phyloP scores from a whole-genome alignment of 257 asterid species.

The Lithospermum erythrorhizon region DNA sequence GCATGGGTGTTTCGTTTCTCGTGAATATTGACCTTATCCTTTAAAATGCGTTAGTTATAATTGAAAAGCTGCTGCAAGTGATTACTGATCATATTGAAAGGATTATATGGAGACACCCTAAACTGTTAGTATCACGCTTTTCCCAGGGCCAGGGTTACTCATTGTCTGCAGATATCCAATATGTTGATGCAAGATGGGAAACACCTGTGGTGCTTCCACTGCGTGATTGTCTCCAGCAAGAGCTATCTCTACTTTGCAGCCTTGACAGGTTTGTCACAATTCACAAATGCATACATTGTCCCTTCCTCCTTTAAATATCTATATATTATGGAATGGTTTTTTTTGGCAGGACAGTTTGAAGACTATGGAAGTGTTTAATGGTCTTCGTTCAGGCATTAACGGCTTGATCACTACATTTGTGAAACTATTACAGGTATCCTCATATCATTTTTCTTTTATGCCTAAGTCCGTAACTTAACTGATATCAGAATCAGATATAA shows the following conservation, averaged over 20 bases:
- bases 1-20: background rate
- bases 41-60: no score
- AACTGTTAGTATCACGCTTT: constrained; percentile 3
- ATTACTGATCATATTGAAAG: background rate
- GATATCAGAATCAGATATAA: background rate
- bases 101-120: background rate
- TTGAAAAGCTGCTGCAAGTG: background rate
- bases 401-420: constrained; percentile 78
- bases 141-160: constrained; percentile 86
- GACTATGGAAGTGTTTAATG: constrained; percentile 45
- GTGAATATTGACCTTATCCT: background rate
- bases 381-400: constrained; percentile 54
- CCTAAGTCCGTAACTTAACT: background rate
- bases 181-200: constrained; percentile 83
- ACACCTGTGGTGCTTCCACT: constrained; percentile 80
- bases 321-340: constrained; percentile 16
- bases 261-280: constrained; percentile 56
- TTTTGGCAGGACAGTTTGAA: constrained; percentile 53
- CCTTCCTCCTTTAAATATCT: background rate
- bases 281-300: background rate
- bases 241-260: constrained; percentile 63
- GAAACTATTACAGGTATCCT: constrained; percentile 64
- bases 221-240: constrained; percentile 75
- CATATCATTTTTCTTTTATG: background rate
- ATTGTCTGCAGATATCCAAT: constrained; percentile 84